phyloP scores from a whole-genome alignment of 768 basidiomycete species.

The Termitomyces sp. region DNA sequence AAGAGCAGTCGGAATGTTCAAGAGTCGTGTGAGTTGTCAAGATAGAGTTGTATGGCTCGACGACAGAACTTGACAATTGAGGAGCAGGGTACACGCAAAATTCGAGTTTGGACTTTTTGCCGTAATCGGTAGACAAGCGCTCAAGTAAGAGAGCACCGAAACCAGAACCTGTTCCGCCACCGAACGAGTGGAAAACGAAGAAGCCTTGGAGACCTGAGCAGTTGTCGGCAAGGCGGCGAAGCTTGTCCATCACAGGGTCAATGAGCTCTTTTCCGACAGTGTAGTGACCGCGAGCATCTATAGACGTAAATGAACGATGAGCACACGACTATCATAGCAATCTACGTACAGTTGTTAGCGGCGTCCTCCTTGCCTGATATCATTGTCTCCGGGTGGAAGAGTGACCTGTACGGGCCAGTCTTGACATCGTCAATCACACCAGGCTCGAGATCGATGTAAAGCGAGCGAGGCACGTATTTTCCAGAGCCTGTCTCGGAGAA shows the following conservation, averaged over 20 bases:
- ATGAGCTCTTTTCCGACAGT: slow-evolving; percentile 99
- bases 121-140: slow-evolving; percentile 95
- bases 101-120: slow-evolving; percentile 99
- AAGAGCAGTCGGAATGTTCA: slow-evolving; percentile 99
- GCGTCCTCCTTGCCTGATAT: slow-evolving; percentile 99
- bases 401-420: slow-evolving; percentile 90
- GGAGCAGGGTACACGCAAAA: slow-evolving; percentile 98
- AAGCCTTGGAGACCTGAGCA: slow-evolving; percentile 98
- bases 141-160: slow-evolving; percentile 97
- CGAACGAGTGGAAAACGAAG: slow-evolving; percentile 99
- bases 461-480: slow-evolving; percentile 95
- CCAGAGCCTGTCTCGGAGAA: slow-evolving; percentile 97
- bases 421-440: slow-evolving; percentile 98
- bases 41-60: slow-evolving; percentile 98
- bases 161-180: slow-evolving; percentile 98
- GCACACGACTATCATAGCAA: background rate
- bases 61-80: slow-evolving; percentile 90
- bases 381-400: slow-evolving; percentile 99
- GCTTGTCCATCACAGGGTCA: slow-evolving; percentile 94
- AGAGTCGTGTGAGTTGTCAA: slow-evolving; percentile 98
- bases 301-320: background rate
- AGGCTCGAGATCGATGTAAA: slow-evolving; percentile 97
- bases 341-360: slow-evolving; percentile 87
- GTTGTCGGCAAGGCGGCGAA: slow-evolving; percentile 96
- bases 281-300: slow-evolving; percentile 98